Conservation (phyloP, 2,329 filamentous ascomycete genomes). For the Colletotrichum abscissum region DNA sequence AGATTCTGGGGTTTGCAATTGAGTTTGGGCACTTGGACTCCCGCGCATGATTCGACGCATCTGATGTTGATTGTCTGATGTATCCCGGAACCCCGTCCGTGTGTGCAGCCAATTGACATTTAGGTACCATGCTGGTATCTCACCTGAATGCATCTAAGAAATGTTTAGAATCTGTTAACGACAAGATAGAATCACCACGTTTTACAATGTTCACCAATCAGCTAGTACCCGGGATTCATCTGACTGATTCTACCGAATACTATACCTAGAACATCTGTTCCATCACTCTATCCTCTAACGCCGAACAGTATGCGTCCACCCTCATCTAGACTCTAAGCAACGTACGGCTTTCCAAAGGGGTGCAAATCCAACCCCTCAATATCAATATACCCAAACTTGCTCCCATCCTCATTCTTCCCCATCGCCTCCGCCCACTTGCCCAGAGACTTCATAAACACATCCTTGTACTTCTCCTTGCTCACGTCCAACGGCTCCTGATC, state of each 20-base stretch:
- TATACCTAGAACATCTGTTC: background rate
- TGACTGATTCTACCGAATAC: background rate
- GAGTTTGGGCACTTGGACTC: background rate
- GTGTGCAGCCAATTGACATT: background rate
- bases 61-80: background rate
- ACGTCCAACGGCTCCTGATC: conserved; percentile 46
- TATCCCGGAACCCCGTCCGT: background rate
- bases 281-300: background rate
- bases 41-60: background rate
- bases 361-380: conserved; percentile 45
- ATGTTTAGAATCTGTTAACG: too few relatives aligned
- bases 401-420: conserved; percentile 44
- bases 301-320: background rate
- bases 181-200: too few relatives aligned
- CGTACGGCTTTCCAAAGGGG: conserved; percentile 42
- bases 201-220: background rate
- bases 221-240: background rate
- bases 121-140: background rate
- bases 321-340: background rate
- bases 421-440: conserved; percentile 44
- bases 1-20: background rate
- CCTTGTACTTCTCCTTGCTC: conserved; percentile 44
- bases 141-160: background rate
- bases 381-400: conserved; percentile 46
- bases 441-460: conserved; percentile 44